A percentile compares a stretch with the other conserved stretches of the same genome.
Evolutionary conservation across 164 flowering plant genomes (phyloP).

Genomic region (Pachysandra terminalis): DNA sequence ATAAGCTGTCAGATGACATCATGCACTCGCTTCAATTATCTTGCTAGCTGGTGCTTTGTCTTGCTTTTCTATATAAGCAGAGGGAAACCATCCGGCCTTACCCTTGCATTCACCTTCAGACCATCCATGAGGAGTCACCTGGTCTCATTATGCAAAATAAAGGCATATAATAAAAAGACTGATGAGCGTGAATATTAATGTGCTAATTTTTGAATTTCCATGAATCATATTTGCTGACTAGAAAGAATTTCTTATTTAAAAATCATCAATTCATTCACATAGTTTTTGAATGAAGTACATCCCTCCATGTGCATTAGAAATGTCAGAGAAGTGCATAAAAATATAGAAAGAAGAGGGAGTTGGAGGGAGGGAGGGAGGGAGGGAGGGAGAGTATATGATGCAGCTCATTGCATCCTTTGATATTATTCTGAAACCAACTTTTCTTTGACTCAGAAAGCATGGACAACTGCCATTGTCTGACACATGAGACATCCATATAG

Average conservation of each 20-base stretch:
- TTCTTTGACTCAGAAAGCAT: too few relatives aligned
- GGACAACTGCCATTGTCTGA: too few relatives aligned
- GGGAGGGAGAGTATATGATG: not conserved
- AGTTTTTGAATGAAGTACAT: too few relatives aligned
- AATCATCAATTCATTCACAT: too few relatives aligned
- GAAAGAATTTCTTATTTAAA: not conserved
- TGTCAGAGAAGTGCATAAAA: too few relatives aligned
- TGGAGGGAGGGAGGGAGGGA: not conserved
- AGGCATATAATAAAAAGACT: not conserved
- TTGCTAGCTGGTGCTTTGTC: slow-evolving; percentile 44
- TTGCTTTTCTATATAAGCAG: slow-evolving; percentile 63
- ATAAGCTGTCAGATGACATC: not conserved
- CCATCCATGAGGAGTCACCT: slow-evolving; percentile 82
- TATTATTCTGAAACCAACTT: too few relatives aligned
- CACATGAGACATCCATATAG: too few relatives aligned
- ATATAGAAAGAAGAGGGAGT: too few relatives aligned
- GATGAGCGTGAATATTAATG: not conserved
- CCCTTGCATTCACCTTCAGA: slow-evolving; percentile 84
- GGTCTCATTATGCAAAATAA: not conserved
- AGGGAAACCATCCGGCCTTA: slow-evolving; percentile 85
- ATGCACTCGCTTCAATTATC: slow-evolving; percentile 14
- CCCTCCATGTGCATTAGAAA: too few relatives aligned
- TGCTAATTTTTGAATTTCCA: not conserved
- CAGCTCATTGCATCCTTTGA: not conserved
- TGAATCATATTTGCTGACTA: not conserved